Evolutionary conservation across 1,139 yeast genomes (phyloP), one percentile per base, ranked within the genome.

Genomic region (Sugiyamaella pinicola): DNA sequence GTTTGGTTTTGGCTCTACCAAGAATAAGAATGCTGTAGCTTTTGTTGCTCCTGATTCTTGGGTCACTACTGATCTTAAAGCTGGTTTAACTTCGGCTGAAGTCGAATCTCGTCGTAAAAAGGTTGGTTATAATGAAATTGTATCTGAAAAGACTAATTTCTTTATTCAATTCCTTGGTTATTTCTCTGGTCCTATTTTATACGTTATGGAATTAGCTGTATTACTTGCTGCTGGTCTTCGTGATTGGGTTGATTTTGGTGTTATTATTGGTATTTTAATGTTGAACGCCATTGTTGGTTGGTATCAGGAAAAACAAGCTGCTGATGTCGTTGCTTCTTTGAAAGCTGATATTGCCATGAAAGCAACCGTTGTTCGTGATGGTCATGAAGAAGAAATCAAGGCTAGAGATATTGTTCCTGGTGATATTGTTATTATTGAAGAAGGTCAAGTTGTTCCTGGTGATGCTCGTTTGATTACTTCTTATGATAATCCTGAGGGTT

Each of bases 311-410:
- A 80, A 77, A 77, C 87, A 89, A 80, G 96, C 96, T 64, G 96
- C 96, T 78, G 89, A 95, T 63, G 90, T 88, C 79, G 96, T 89
- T 65, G 96, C 89, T 60, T 95, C 88, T 72, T 84, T 89, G 76
- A 89, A 89, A 82, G 90, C 89, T 75, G 88, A 95, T 69, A 79
- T 88, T 69, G 96, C 96, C 64, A 86, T 87, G 85, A 73, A 87
- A 74, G 96, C 96, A 69, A 74, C 79, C 64, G 91, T 87, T 69
- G 80, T 89, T 70, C 85, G 96, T 81, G 87, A 87, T 72, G 95
- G 96, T 74, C 75, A 80, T 63, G 75, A 84, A 62, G 72, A 79
- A 68, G 95, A 86, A 76, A 75, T 87, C 65, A 82, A 82, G 63
- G 85, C 96, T 64, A 81, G 81, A 67, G 95, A 87, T 71, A 82